phyloP scores from a whole-genome alignment of 805 yeast genomes.

The Yarrowia deformans region DNA sequence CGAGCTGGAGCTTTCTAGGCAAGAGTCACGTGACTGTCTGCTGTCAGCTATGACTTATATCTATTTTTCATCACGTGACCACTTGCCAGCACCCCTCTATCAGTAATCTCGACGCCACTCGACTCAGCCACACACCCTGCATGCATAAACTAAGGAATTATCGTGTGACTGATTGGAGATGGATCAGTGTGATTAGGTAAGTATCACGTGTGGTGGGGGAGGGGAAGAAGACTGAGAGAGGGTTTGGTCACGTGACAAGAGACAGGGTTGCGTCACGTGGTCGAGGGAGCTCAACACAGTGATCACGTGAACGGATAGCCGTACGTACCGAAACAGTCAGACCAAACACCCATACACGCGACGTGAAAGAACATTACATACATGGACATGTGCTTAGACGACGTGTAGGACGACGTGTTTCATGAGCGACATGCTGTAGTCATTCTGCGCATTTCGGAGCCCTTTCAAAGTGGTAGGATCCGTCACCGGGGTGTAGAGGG shows the following conservation, averaged over 20 bases:
- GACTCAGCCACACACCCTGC: slow-evolving; percentile 23
- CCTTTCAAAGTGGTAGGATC: background rate
- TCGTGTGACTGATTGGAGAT: slow-evolving; percentile 19
- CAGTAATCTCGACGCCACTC: background rate
- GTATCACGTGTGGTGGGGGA: background rate
- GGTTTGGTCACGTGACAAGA: slow-evolving; percentile 5
- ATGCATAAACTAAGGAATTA: slow-evolving; percentile 3
- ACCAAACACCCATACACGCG: background rate
- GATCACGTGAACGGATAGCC: background rate
- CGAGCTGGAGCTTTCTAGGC: too few species aligned
- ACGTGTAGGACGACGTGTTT: slow-evolving; percentile 8
- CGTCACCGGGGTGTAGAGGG: background rate
- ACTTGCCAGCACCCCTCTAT: too few species aligned
- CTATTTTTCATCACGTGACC: too few species aligned
- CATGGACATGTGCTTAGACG: background rate
- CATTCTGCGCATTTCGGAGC: background rate
- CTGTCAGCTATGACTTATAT: too few species aligned
- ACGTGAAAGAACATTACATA: too few species aligned
- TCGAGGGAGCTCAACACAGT: background rate
- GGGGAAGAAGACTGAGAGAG: background rate
- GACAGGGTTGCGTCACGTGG: background rate
- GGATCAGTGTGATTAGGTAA: slow-evolving; percentile 7
- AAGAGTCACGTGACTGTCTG: background rate
- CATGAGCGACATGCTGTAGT: background rate
- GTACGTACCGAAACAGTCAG: background rate